These are phyloP conservation scores for Insectozyma bohioensis DNA, from an alignment of 1,139 yeast species.

Conservation along the genomic window DNA sequence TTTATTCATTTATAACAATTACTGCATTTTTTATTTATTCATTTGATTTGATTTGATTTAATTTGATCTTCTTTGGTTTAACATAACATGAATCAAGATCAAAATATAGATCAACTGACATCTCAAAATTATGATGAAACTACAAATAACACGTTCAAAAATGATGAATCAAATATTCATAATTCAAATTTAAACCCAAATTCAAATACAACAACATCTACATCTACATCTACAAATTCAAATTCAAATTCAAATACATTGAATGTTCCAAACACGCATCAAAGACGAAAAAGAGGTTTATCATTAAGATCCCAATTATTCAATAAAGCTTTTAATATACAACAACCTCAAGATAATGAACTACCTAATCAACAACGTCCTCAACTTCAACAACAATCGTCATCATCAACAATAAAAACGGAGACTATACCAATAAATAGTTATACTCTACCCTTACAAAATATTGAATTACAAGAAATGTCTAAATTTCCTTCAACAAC, in stretches of 20 bases:
- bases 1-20: no score
- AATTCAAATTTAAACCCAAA: background rate
- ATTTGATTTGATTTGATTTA: no score
- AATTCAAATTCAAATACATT: slow-evolving; percentile 3
- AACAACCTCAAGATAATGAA: background rate
- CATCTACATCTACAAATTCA: background rate
- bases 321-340: slow-evolving; percentile 43
- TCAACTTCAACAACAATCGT: background rate
- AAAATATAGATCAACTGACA: no score
- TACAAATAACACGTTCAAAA: no score
- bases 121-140: no score
- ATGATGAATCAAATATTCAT: no score
- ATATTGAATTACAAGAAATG: slow-evolving; percentile 10
- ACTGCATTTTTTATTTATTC: no score
- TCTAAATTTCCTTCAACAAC: slow-evolving; percentile 2
- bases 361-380: background rate
- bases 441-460: slow-evolving; percentile 4
- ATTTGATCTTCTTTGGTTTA: background rate
- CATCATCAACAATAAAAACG: background rate
- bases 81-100: slow-evolving; percentile 5
- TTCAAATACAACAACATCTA: slow-evolving; percentile 2
- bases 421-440: background rate
- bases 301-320: slow-evolving; percentile 74
- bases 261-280: slow-evolving; percentile 21
- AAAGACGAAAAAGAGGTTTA: slow-evolving; percentile 64